Evolutionary conservation across 108 stramenopile genomes (phyloP).

Genomic region (Nannochloropsis salina): DNA sequence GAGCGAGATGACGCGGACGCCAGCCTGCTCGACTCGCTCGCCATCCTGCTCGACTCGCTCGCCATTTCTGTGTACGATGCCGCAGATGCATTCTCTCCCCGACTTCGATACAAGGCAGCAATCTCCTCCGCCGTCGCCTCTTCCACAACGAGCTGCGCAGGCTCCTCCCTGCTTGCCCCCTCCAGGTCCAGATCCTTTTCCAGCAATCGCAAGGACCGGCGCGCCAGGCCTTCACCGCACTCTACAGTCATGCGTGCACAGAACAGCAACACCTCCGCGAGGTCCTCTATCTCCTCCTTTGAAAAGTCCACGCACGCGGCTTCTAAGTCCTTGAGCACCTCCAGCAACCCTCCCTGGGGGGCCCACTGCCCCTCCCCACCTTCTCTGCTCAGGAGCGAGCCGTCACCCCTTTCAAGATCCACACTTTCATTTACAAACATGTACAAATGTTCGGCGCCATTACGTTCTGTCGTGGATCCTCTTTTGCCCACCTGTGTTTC

Average conservation of each 20-base stretch:
- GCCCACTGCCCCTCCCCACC: not conserved
- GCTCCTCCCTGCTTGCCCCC: not conserved
- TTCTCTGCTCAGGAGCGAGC: not conserved
- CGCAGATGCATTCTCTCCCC: not conserved
- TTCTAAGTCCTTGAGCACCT: not conserved
- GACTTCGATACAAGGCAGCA: not conserved
- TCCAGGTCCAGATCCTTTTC: conserved; percentile 9
- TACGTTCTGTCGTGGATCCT: no score
- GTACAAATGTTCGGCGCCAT: no score
- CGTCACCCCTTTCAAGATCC: not conserved
- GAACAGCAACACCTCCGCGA: not conserved
- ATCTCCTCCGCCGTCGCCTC: conserved; percentile 8
- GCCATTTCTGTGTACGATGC: not conserved
- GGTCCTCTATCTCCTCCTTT: conserved; percentile 8
- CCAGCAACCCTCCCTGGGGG: not conserved
- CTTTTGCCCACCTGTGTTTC: not conserved
- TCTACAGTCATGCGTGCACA: not conserved
- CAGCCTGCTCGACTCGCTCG: not conserved
- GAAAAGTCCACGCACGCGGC: not conserved
- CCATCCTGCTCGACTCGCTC: not conserved
- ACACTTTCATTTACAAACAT: no score
- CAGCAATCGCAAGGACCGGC: not conserved
- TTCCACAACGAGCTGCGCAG: not conserved
- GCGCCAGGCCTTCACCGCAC: not conserved
- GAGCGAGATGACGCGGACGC: no score